A percentile compares a stretch with the other conserved stretches of the same genome.
Evolutionary conservation across 2,329 filamentous ascomycete species (phyloP).

Genomic region (Ilyonectria sp.): DNA sequence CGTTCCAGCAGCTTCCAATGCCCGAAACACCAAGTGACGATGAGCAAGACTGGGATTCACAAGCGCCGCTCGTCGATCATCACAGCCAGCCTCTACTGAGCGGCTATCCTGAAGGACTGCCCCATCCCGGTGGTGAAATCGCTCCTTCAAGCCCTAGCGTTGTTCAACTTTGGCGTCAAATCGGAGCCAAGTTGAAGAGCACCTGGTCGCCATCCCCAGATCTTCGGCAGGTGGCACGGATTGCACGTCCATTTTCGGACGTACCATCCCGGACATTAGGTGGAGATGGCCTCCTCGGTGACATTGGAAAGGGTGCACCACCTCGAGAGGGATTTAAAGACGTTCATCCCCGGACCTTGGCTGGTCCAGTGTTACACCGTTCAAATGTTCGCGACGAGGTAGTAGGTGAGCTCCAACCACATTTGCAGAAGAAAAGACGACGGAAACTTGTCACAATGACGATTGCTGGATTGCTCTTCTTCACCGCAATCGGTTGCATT

Average conservation of each 20-base stretch:
- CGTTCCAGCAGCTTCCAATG: background rate
- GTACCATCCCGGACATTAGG: background rate
- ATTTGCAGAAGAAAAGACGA: background rate
- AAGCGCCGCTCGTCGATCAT: background rate
- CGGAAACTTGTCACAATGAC: constrained; percentile 19
- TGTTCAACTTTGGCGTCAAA: constrained; percentile 4
- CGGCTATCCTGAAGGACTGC: background rate
- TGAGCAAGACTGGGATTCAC: constrained; percentile 3
- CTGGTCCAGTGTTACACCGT: background rate
- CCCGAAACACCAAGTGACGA: background rate
- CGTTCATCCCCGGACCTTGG: background rate
- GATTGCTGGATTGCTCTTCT: constrained; percentile 12
- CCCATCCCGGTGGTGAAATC: background rate
- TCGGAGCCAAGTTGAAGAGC: constrained; percentile 4
- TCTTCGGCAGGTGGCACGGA: constrained; percentile 13
- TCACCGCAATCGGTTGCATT: constrained; percentile 9
- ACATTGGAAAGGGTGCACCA: constrained; percentile 5
- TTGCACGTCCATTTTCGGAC: constrained; percentile 12
- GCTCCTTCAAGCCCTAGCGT: background rate
- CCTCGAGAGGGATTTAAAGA: constrained; percentile 7
- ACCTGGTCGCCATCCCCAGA: constrained; percentile 3
- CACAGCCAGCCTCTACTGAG: background rate
- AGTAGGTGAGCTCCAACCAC: background rate
- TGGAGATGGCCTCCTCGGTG: constrained; percentile 2
- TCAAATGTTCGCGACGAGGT: background rate